A percentile compares a stretch with the other conserved stretches of the same genome.
phyloP scores from a whole-genome alignment of 805 yeast genomes.

The Nematodospora valgi region DNA sequence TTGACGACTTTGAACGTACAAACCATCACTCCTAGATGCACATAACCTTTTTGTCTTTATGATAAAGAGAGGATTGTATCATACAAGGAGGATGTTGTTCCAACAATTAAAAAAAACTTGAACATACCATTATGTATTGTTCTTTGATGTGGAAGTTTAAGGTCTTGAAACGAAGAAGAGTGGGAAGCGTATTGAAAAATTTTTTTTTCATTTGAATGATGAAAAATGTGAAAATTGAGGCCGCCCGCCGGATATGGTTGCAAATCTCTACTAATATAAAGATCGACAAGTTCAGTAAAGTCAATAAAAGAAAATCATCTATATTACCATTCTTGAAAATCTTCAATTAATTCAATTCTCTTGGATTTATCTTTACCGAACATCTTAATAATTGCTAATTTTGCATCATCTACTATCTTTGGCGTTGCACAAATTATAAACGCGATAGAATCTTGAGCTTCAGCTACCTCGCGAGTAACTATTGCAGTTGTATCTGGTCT shows the following conservation, averaged over 20 bases:
- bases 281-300: too few relatives aligned
- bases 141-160: too few relatives aligned
- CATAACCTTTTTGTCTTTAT: conserved; percentile 9
- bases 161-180: conserved; percentile 1
- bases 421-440: conserved; percentile 65
- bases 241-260: conserved; percentile 1
- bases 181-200: conserved; percentile 5
- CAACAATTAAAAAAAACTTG: conserved; percentile 14
- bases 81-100: conserved; percentile 22
- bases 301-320: too few relatives aligned
- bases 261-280: conserved; percentile 5
- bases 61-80: conserved; percentile 16
- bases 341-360: conserved; percentile 66
- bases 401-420: conserved; percentile 51
- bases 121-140: conserved; percentile 30
- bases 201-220: conserved; percentile 1
- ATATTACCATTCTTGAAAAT: conserved; percentile 8
- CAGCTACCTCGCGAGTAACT: conserved; percentile 33
- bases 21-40: conserved; percentile 13
- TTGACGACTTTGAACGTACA: too few relatives aligned
- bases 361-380: conserved; percentile 32
- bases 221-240: not conserved
- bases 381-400: conserved; percentile 44
- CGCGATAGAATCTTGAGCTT: conserved; percentile 43
- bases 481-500: conserved; percentile 47